Percentiles rank a stretch among this genome's conserved stretches.
Evolutionary conservation across 257 asterid genomes (phyloP).

Genomic region (Jacaranda mimosifolia): DNA sequence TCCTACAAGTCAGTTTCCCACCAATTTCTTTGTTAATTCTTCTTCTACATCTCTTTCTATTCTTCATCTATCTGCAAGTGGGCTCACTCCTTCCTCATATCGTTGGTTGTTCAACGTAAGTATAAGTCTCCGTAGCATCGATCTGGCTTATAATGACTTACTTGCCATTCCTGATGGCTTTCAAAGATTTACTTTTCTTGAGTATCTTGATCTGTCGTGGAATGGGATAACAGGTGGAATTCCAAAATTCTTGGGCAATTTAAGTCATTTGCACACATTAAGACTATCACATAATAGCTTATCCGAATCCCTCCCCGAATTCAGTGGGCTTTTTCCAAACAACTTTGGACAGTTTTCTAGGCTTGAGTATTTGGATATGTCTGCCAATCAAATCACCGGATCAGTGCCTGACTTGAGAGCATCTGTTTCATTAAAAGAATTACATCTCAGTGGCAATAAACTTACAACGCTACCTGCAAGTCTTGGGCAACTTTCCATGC

Average conservation of each 20-base stretch:
- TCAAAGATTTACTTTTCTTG: conserved; percentile 16
- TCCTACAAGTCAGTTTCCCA: not conserved
- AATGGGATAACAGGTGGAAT: not conserved
- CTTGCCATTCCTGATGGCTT: conserved; percentile 37
- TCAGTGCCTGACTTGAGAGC: no score
- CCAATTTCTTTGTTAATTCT: conserved; percentile 13
- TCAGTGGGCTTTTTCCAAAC: no score
- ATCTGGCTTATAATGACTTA: conserved; percentile 28
- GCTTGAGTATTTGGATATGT: no score
- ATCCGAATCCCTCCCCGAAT: no score
- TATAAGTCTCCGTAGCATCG: conserved; percentile 13
- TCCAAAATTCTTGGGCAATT: conserved; percentile 27
- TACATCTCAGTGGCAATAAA: not conserved
- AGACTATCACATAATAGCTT: not conserved
- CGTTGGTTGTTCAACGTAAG: not conserved
- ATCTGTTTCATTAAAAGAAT: conserved; percentile 7
- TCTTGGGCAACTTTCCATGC: not conserved
- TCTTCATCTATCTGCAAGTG: conserved; percentile 10
- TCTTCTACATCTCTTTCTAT: conserved; percentile 28
- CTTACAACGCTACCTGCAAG: conserved; percentile 15
- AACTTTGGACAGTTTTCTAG: no score
- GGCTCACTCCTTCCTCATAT: conserved; percentile 11
- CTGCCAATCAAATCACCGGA: no score
- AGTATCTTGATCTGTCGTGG: conserved; percentile 23
- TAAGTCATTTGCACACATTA: not conserved